A percentile compares a stretch with the other conserved stretches of the same genome.
Evolutionary conservation across 768 basidiomycete species (phyloP).

Genomic region (Tulasnella sp.): DNA sequence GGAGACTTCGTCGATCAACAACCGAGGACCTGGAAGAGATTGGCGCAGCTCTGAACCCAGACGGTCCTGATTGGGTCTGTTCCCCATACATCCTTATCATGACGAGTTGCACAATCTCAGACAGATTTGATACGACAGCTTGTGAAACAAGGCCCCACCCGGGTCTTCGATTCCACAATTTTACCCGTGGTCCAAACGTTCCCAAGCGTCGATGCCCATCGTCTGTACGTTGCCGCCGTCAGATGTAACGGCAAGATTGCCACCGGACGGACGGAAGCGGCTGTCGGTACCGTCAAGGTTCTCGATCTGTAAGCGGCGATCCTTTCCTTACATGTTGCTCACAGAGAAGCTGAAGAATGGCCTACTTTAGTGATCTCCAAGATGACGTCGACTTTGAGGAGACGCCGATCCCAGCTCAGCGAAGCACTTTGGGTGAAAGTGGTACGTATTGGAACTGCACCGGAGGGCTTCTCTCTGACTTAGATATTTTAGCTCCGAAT

Average conservation of each 20-base stretch:
- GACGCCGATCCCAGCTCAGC: neutral
- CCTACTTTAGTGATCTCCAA: neutral
- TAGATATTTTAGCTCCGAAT: neutral
- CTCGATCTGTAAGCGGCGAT: neutral
- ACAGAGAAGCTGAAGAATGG: neutral
- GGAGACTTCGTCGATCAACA: neutral
- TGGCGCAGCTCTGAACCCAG: neutral
- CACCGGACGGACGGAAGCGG: neutral
- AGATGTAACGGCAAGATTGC: neutral
- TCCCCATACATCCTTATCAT: neutral
- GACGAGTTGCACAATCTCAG: neutral
- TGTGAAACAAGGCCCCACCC: neutral
- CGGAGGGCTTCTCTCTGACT: neutral
- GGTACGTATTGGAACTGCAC: neutral
- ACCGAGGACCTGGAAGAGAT: neutral
- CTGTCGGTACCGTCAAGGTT: neutral
- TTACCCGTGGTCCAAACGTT: neutral
- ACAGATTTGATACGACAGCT: neutral
- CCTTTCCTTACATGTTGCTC: neutral
- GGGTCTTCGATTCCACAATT: neutral
- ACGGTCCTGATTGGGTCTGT: neutral
- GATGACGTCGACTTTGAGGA: neutral
- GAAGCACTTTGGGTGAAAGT: neutral
- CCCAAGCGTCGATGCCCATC: neutral
- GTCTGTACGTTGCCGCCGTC: neutral